A percentile compares a stretch with the other conserved stretches of the same genome.
Conservation (phyloP, 2,329 filamentous ascomycete species). For the Chaetomium olivaceum region DNA sequence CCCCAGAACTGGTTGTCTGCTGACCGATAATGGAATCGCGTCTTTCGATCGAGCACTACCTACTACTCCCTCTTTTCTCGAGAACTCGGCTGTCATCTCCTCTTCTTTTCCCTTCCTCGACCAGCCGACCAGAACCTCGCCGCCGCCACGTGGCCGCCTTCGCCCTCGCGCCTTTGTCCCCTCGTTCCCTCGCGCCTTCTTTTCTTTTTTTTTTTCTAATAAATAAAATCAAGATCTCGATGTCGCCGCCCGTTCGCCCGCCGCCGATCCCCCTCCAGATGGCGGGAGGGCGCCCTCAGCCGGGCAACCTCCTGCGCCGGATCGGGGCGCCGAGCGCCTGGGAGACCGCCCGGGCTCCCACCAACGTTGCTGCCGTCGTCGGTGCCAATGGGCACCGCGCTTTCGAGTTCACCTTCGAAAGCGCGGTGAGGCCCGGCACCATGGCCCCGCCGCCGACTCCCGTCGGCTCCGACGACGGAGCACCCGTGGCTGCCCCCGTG, state of each 20-base stretch:
- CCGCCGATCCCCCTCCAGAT: conserved; percentile 19
- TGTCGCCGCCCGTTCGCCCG: conserved; percentile 5
- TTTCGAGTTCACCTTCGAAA: conserved; percentile 16
- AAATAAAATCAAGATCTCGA: background rate
- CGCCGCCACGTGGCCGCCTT: background rate
- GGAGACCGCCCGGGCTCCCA: background rate
- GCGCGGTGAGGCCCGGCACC: conserved; percentile 4
- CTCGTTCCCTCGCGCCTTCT: background rate
- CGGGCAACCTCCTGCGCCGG: conserved; percentile 15
- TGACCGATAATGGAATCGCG: background rate
- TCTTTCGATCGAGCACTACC: background rate
- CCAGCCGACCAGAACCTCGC: background rate
- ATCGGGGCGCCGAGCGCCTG: background rate
- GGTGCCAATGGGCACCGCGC: background rate
- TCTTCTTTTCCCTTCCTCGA: background rate
- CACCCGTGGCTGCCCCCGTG: background rate
- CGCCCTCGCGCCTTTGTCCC: background rate
- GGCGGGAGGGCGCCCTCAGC: conserved; percentile 20
- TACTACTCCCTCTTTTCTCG: background rate
- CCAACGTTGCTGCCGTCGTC: background rate
- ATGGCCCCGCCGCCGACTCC: conserved; percentile 2
- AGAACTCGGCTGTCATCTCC: background rate
- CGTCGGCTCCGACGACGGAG: background rate
- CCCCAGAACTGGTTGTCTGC: background rate
- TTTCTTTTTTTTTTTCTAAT: conserved; percentile 5